phyloP scores from a whole-genome alignment of 169 alveolate species.

The Cryptosporidium sp. region DNA sequence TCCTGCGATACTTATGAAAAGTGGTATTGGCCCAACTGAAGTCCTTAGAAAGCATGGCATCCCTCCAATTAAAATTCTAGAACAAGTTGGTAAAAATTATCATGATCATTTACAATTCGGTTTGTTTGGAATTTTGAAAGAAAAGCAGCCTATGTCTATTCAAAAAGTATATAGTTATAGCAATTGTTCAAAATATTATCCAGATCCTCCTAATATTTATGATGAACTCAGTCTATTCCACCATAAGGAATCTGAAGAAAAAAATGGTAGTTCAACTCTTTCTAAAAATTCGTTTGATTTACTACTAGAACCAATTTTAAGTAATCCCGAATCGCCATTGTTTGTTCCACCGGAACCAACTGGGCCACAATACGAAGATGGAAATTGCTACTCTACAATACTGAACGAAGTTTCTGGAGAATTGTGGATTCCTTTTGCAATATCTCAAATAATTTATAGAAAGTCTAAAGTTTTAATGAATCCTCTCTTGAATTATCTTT shows the following conservation, averaged over 20 bases:
- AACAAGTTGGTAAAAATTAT: conserved; percentile 71
- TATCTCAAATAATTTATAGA: conserved; percentile 70
- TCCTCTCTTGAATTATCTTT: conserved; percentile 56
- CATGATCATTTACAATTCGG: conserved; percentile 76
- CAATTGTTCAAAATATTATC: conserved; percentile 57
- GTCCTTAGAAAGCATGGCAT: conserved; percentile 56
- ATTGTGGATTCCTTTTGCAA: conserved; percentile 72
- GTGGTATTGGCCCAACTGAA: conserved; percentile 73
- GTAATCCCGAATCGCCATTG: conserved; percentile 32
- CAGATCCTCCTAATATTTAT: conserved; percentile 65
- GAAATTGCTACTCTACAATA: conserved; percentile 69
- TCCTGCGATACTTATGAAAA: conserved; percentile 71
- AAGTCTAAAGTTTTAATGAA: conserved; percentile 57
- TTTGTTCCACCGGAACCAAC: conserved; percentile 37
- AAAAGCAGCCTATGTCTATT: conserved; percentile 59
- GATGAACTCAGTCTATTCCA: conserved; percentile 67
- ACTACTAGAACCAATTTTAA: conserved; percentile 41
- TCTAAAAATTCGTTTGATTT: conserved; percentile 26
- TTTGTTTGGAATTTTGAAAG: conserved; percentile 67
- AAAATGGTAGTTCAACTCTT: conserved; percentile 10
- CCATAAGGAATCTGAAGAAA: conserved; percentile 2
- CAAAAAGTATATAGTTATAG: conserved; percentile 74
- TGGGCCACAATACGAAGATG: conserved; percentile 19
- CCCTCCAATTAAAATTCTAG: conserved; percentile 47
- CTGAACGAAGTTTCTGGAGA: conserved; percentile 74